phyloP scores from a whole-genome alignment of 768 basidiomycete species.

The Thelephora aurantiotincta region DNA sequence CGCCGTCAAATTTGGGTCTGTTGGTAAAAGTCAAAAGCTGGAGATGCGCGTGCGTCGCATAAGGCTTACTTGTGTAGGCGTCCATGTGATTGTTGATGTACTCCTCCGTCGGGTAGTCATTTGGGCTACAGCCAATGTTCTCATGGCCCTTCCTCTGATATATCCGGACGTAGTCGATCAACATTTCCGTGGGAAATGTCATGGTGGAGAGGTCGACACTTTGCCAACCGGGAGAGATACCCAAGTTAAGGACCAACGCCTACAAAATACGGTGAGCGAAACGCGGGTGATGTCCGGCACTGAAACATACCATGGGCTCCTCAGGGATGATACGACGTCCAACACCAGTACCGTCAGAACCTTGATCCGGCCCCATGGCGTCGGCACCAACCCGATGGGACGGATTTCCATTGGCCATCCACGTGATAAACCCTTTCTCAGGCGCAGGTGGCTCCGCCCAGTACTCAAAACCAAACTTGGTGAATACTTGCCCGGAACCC shows the following conservation, averaged over 20 bases:
- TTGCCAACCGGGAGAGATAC: conserved; percentile 62
- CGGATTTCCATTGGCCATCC: conserved; percentile 48
- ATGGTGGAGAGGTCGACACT: conserved; percentile 37
- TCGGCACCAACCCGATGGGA: conserved; percentile 37
- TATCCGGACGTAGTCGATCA: conserved; percentile 70
- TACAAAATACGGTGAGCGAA: conserved; percentile 6
- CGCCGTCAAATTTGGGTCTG: conserved; percentile 18
- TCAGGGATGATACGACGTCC: conserved; percentile 43
- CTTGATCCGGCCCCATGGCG: conserved; percentile 35
- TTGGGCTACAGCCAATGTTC: conserved; percentile 58
- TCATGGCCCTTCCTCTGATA: conserved; percentile 48
- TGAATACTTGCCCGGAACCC: conserved; percentile 37
- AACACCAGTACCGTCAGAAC: conserved; percentile 30
- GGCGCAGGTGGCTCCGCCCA: conserved; percentile 44
- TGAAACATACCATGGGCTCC: conserved; percentile 31
- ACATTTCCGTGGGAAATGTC: conserved; percentile 56
- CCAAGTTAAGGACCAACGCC: conserved; percentile 47
- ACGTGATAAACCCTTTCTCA: conserved; percentile 52
- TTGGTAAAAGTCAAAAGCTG: not conserved
- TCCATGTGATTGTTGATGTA: conserved; percentile 42
- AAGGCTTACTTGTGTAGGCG: conserved; percentile 43
- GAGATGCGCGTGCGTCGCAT: conserved; percentile 1
- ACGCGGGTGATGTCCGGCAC: not conserved
- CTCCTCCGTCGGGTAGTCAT: conserved; percentile 46
- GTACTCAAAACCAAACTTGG: conserved; percentile 59